A percentile compares a stretch with the other conserved stretches of the same genome.
These are phyloP conservation scores for Verticillium zaregamsianum DNA, from an alignment of 2,329 filamentous ascomycete genomes.

Conservation along the genomic window DNA sequence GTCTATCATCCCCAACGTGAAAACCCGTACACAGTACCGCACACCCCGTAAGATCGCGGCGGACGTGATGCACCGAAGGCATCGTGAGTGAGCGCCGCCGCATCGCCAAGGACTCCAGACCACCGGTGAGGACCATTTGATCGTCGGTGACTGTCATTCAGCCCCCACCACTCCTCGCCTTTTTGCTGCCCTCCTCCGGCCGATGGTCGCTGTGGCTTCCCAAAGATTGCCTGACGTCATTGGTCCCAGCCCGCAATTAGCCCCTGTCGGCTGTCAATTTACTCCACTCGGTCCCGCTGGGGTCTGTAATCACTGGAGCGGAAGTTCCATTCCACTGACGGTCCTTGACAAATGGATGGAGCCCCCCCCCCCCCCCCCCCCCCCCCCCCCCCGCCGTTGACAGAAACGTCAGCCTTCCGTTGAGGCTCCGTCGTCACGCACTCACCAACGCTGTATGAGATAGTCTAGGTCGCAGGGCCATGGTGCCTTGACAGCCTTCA, in stretches of 20 bases:
- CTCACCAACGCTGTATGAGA: too few species aligned
- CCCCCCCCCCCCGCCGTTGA: neutral
- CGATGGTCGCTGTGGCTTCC: neutral
- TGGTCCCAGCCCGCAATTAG: neutral
- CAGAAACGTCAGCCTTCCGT: neutral
- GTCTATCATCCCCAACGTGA: too few species aligned
- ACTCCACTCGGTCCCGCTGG: neutral
- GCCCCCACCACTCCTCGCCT: neutral
- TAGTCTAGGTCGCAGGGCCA: too few species aligned
- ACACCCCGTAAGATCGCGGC: neutral
- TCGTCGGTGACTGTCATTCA: neutral
- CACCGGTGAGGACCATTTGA: neutral
- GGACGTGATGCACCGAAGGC: neutral
- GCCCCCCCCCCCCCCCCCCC: too few species aligned
- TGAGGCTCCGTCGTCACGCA: neutral
- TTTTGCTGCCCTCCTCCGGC: neutral
- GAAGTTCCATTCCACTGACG: neutral
- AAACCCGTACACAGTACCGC: too few species aligned
- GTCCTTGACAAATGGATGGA: neutral
- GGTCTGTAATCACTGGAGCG: neutral
- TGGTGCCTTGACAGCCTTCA: too few species aligned
- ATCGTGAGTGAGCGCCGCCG: neutral
- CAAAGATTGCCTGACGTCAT: neutral
- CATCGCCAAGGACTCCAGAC: neutral
- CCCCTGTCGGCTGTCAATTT: neutral